These are phyloP conservation scores for Trifolium dubium DNA, from an alignment of 306 rosid species.

Conservation along the genomic window DNA sequence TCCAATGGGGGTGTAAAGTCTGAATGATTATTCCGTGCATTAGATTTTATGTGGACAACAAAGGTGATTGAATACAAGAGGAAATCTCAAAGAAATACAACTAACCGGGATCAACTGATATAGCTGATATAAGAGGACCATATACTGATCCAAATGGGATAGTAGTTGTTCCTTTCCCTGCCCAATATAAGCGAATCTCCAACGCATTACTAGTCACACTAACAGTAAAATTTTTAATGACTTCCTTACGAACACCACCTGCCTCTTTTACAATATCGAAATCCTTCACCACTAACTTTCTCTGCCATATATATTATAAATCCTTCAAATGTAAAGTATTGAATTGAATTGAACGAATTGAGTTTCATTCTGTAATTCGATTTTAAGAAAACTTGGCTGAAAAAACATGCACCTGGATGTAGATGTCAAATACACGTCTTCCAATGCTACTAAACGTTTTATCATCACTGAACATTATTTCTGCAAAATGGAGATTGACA, in stretches of 20 bases:
- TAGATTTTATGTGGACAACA: not conserved
- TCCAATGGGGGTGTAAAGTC: conserved; percentile 47
- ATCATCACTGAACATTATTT: conserved; percentile 46
- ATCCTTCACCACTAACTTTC: conserved; percentile 37
- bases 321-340: conserved; percentile 3
- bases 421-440: conserved; percentile 61
- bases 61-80: conserved; percentile 3
- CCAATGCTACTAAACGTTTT: conserved; percentile 49
- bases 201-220: conserved; percentile 25
- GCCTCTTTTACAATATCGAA: conserved; percentile 51
- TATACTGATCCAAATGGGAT: conserved; percentile 46
- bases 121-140: conserved; percentile 56
- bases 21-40: conserved; percentile 12
- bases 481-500: conserved; percentile 61
- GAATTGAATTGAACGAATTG: not conserved
- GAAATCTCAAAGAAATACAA: not conserved
- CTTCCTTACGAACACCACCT: conserved; percentile 39
- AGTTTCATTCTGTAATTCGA: conserved; percentile 5
- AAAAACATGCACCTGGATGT: conserved; percentile 54
- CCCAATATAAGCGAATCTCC: conserved; percentile 42
- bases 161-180: conserved; percentile 57
- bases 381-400: conserved; percentile 29
- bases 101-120: conserved; percentile 47
- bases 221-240: conserved; percentile 1
- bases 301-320: conserved; percentile 33